A percentile compares a stretch with the other conserved stretches of the same genome.
phyloP scores from a whole-genome alignment of 495 filamentous ascomycete species.

The Penicillium malachiteum region DNA sequence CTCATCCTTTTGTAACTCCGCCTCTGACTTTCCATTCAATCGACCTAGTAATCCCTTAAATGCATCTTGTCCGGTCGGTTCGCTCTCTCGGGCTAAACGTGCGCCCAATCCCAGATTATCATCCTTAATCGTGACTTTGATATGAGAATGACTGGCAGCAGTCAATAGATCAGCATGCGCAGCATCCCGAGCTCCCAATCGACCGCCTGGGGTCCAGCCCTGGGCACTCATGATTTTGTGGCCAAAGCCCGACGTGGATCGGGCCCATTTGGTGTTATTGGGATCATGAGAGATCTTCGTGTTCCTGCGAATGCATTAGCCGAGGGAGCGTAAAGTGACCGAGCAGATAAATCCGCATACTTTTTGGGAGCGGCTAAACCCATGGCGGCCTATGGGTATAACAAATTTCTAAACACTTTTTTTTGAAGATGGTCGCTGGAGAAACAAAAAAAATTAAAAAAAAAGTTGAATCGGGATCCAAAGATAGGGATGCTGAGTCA shows the following conservation, averaged over 20 bases:
- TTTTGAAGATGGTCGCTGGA: background rate
- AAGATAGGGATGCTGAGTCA: constrained; percentile 11
- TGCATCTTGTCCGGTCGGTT: constrained; percentile 77
- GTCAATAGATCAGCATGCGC: constrained; percentile 72
- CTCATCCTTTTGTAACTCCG: constrained; percentile 63
- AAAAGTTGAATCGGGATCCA: constrained; percentile 6
- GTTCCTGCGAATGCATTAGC: constrained; percentile 51
- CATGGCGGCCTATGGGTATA: constrained; percentile 45
- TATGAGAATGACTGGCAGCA: constrained; percentile 71
- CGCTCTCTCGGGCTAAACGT: constrained; percentile 60
- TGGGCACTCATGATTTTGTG: constrained; percentile 82
- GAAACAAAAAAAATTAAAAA: background rate
- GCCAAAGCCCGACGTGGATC: constrained; percentile 76
- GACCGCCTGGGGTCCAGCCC: constrained; percentile 84
- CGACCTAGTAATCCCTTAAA: constrained; percentile 83
- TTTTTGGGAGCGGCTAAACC: constrained; percentile 72
- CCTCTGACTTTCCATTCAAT: constrained; percentile 82
- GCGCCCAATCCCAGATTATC: constrained; percentile 88
- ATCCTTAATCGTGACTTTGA: constrained; percentile 79
- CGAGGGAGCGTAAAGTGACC: background rate
- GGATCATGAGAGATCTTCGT: constrained; percentile 84
- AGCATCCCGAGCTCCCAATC: constrained; percentile 71
- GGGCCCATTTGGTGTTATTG: constrained; percentile 89
- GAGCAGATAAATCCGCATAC: constrained; percentile 41
- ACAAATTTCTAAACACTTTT: background rate